Conservation (phyloP, 208 protist genomes). For the Eutreptiella sp. region DNA sequence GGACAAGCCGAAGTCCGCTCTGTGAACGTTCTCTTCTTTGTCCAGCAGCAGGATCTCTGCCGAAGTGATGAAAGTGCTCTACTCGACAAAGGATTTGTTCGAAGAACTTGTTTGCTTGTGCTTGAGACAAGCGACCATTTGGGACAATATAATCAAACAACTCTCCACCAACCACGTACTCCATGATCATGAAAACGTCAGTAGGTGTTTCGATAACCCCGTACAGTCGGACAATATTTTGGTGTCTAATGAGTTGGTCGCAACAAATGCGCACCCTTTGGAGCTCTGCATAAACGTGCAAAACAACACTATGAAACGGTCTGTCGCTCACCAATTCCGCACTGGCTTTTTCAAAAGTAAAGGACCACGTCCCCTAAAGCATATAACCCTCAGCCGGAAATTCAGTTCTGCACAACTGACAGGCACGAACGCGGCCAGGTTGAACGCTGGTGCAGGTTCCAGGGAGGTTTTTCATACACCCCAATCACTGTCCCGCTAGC, state of each 20-base stretch:
- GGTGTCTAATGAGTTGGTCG: conserved; percentile 96
- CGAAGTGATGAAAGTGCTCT: conserved; percentile 95
- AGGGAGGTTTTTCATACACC: no score
- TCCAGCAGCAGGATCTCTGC: conserved; percentile 84
- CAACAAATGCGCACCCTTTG: no score
- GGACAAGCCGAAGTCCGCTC: conserved; percentile 89
- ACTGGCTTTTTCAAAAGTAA: no score
- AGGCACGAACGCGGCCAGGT: no score
- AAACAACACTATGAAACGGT: no score
- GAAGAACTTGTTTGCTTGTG: conserved; percentile 90
- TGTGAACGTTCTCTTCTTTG: conserved; percentile 75
- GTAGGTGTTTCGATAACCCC: conserved; percentile 93
- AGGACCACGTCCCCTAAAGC: no score
- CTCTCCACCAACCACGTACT: conserved; percentile 96
- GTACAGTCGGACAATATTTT: conserved; percentile 98
- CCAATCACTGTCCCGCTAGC: no score
- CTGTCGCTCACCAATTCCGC: no score
- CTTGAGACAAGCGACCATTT: conserved; percentile 84
- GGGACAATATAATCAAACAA: conserved; percentile 98
- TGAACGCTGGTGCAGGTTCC: no score
- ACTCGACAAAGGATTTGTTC: conserved; percentile 98
- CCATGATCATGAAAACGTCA: conserved; percentile 99
- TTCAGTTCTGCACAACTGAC: no score
- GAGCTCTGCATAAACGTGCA: no score
- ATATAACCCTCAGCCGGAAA: no score